Conservation (phyloP, 257 asterid genomes). For the Rehmannia glutinosa region DNA sequence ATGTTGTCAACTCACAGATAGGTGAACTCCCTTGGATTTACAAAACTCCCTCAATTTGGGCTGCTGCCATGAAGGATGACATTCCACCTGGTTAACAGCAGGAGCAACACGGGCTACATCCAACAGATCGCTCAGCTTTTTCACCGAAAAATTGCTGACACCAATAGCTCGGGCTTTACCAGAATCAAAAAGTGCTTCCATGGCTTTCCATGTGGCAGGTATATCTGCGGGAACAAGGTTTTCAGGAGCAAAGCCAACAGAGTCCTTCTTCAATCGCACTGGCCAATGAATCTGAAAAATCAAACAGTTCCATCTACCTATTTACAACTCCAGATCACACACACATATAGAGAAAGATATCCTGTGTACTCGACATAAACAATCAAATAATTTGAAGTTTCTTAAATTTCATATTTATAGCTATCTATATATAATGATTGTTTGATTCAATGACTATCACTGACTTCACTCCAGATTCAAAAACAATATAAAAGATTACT, state of each 20-base stretch:
- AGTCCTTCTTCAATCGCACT: constrained; percentile 50
- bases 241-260: constrained; percentile 45
- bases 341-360: too few relatives aligned
- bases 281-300: constrained; percentile 77
- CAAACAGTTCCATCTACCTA: too few relatives aligned
- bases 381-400: too few relatives aligned
- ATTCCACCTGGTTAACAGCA: constrained; percentile 82
- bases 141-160: constrained; percentile 69
- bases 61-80: constrained; percentile 89
- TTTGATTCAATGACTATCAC: not conserved
- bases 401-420: too few relatives aligned
- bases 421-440: not conserved
- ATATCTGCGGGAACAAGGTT: constrained; percentile 53
- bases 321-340: too few relatives aligned
- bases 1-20: constrained; percentile 54
- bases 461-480: too few relatives aligned
- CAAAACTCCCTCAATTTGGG: constrained; percentile 58
- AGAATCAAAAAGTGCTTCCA: constrained; percentile 68
- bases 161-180: constrained; percentile 82
- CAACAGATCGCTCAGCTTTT: constrained; percentile 65
- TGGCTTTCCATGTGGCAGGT: constrained; percentile 72
- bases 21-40: constrained; percentile 70
- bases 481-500: not conserved
- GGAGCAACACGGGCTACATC: constrained; percentile 65
- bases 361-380: too few relatives aligned